Conservation (phyloP, 2,329 filamentous ascomycete genomes). For the Seiridium cupressi region DNA sequence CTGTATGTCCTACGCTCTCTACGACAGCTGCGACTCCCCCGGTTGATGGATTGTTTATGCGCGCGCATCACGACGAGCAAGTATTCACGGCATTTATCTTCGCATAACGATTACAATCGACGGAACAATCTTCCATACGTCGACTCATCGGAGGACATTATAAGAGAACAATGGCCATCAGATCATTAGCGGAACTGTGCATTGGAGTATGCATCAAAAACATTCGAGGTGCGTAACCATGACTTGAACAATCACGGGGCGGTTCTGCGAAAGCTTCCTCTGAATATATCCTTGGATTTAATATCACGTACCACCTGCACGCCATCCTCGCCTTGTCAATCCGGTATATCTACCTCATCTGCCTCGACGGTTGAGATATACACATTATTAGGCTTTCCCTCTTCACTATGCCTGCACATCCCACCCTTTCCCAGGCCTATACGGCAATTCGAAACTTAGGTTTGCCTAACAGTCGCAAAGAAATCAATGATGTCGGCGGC, state of each 20-base stretch:
- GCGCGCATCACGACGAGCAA: too few relatives aligned
- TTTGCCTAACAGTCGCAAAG: slow-evolving; percentile 17
- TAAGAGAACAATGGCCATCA: slow-evolving; percentile 35
- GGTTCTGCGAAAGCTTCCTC: too few relatives aligned
- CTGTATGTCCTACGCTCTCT: too few relatives aligned
- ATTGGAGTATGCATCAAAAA: slow-evolving; percentile 52
- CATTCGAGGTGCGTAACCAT: slow-evolving; percentile 32
- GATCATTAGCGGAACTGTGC: slow-evolving; percentile 51
- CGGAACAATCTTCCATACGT: background rate
- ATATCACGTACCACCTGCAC: too few relatives aligned
- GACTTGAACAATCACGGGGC: background rate
- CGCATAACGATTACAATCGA: background rate
- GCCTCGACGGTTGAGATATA: too few relatives aligned
- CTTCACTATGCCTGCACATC: background rate
- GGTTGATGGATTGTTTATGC: too few relatives aligned
- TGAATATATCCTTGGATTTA: too few relatives aligned
- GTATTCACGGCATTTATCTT: slow-evolving; percentile 1
- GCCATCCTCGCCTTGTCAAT: too few relatives aligned
- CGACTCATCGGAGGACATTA: background rate
- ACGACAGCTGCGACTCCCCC: too few relatives aligned
- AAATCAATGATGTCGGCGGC: slow-evolving; percentile 69
- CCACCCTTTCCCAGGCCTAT: background rate
- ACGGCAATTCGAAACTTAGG: background rate
- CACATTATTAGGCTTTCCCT: background rate
- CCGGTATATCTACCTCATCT: background rate